phyloP scores from a whole-genome alignment of 2,329 filamentous ascomycete genomes.

The Fusarium transvaalense region DNA sequence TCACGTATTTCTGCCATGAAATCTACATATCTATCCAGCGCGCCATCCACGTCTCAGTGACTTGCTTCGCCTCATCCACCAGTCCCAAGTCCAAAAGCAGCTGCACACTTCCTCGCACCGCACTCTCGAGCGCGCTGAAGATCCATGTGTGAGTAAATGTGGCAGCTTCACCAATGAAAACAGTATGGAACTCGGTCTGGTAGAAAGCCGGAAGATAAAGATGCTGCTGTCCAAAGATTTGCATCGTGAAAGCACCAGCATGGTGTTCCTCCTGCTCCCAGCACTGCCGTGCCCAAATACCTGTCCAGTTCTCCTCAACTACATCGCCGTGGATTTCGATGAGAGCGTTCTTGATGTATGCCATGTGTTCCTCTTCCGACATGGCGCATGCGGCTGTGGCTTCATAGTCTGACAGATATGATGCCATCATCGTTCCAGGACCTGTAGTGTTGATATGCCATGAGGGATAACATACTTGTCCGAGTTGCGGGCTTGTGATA shows the following conservation, averaged over 20 bases:
- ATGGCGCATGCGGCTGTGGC: slow-evolving; percentile 35
- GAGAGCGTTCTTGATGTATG: slow-evolving; percentile 33
- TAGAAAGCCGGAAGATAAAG: slow-evolving; percentile 72
- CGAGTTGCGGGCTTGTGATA: slow-evolving; percentile 24
- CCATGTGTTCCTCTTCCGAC: slow-evolving; percentile 42
- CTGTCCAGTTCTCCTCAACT: slow-evolving; percentile 68
- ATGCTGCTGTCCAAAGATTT: slow-evolving; percentile 67
- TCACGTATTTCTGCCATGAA: background rate
- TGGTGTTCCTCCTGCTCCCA: slow-evolving; percentile 69
- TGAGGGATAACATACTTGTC: slow-evolving; percentile 39
- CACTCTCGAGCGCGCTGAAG: slow-evolving; percentile 64
- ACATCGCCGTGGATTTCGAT: slow-evolving; percentile 50
- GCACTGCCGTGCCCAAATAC: slow-evolving; percentile 68
- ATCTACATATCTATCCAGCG: slow-evolving; percentile 59
- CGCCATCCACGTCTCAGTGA: slow-evolving; percentile 70
- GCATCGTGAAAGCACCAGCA: slow-evolving; percentile 67
- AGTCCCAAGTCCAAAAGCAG: slow-evolving; percentile 66
- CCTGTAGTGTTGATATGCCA: slow-evolving; percentile 39
- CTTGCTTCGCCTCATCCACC: slow-evolving; percentile 71
- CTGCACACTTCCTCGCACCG: slow-evolving; percentile 67
- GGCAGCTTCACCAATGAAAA: slow-evolving; percentile 53
- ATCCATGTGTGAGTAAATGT: slow-evolving; percentile 71
- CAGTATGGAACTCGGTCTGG: slow-evolving; percentile 64
- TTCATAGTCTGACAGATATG: slow-evolving; percentile 40
- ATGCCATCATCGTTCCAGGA: slow-evolving; percentile 33